Evolutionary conservation across 225 moss, liverwort and hornwort species (phyloP), one percentile per base, ranked within the genome.

Genomic region (Physcomitrium patens): DNA sequence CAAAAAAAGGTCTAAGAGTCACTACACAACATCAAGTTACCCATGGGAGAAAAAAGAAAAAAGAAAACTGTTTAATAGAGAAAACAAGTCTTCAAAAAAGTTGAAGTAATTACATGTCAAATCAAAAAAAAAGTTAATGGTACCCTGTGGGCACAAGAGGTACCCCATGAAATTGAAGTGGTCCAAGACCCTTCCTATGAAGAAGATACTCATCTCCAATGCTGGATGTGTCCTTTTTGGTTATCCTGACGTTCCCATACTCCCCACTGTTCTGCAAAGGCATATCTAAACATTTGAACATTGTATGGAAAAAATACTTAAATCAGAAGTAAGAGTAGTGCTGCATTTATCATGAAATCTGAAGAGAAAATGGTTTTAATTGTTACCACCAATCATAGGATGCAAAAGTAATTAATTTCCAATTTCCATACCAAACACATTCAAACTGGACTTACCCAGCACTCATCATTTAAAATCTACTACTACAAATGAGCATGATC

Each of bases 181-280:
- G 62, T 63, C 74, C 80, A 22, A 74, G 68, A 65, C 52, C 55
- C 20, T 75, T 84, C 71, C 50, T 76, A 58, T 71, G 79, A 14
- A 68, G 77, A 69, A 63, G 79, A 63, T 52, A 79, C 46, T 84
- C 84, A 22, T 69, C 87, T 48, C 62, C 84, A 68, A 64, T 18
- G 53, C 44, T 54, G 41, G 77, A 70, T 67, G 74, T 47, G 26
- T 84, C 84, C 20, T 67, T 74, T n/a, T 48, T 72, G 15, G 37
- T 67, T 45, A 71, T 68, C 66, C 73, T 70, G 23, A 10, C 60
- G 19, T 62, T 87, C 65, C 60, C 67, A 31, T 61, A 63, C 12
- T 67, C 81, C 16, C 58, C 76, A 64, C 37, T 79, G 67, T 64
- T 75, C 87, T 87, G 84, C 81, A 63, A 62, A 45, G 43, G 61